These are phyloP conservation scores for Oryza rufipogon DNA, from an alignment of 176 grass and related monocot genomes.

Conservation along the genomic window DNA sequence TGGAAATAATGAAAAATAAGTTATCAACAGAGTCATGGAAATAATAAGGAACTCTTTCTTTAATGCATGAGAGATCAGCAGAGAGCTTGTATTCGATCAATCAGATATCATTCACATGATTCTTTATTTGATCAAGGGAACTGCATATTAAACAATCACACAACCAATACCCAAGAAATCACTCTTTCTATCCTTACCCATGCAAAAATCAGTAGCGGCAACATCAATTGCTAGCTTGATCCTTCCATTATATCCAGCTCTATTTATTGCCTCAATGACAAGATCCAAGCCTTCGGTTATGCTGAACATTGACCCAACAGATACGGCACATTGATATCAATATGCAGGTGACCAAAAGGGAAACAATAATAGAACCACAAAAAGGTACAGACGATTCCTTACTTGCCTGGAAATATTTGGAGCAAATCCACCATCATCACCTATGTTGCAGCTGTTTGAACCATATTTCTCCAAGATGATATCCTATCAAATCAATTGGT, in stretches of 20 bases:
- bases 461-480: constrained; percentile 77
- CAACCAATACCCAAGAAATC: neutral
- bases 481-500: constrained; percentile 52
- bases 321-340: constrained; percentile 35
- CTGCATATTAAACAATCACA: constrained; percentile 10
- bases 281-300: constrained; percentile 89
- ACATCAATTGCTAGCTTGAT: constrained; percentile 89
- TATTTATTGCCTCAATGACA: constrained; percentile 88
- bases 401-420: constrained; percentile 94
- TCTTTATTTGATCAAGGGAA: neutral
- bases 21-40: neutral
- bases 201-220: constrained; percentile 92
- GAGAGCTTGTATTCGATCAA: neutral
- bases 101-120: neutral
- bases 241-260: constrained; percentile 93
- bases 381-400: constrained; percentile 37
- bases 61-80: neutral
- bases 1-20: neutral
- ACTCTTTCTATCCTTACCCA: constrained; percentile 53
- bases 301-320: constrained; percentile 55
- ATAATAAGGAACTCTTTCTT: neutral
- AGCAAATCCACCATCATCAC: constrained; percentile 92
- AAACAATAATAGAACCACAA: neutral
- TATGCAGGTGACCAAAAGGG: constrained; percentile 10
- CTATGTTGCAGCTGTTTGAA: constrained; percentile 74